Conservation (phyloP, 257 asterid species). For the Eucommia ulmoides region DNA sequence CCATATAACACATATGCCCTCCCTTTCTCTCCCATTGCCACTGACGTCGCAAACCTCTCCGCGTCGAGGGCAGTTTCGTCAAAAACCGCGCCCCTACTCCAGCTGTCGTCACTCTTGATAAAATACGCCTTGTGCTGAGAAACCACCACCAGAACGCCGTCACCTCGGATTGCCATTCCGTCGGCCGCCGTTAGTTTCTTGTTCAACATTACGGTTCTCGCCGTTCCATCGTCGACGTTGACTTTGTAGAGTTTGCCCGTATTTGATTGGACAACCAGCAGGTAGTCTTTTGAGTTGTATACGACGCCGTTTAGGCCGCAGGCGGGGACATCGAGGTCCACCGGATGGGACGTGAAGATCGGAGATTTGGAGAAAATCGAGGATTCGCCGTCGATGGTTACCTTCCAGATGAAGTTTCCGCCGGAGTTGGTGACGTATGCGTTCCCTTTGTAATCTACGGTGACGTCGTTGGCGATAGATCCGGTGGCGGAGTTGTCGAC, state of each 20-base stretch:
- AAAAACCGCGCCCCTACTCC: slow-evolving; percentile 64
- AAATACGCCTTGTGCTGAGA: neutral
- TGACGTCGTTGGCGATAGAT: neutral
- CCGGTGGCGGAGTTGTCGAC: neutral
- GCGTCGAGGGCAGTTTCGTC: slow-evolving; percentile 78
- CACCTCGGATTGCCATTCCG: slow-evolving; percentile 46
- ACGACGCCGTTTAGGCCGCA: neutral
- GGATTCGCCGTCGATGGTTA: neutral
- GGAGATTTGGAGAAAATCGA: neutral
- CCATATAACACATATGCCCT: slow-evolving; percentile 83
- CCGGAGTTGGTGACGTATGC: neutral
- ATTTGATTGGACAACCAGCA: neutral
- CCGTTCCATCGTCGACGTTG: slow-evolving; percentile 1
- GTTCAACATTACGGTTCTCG: slow-evolving; percentile 38
- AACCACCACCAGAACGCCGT: slow-evolving; percentile 24
- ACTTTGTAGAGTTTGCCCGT: slow-evolving; percentile 3
- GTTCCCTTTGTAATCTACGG: neutral
- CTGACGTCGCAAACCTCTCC: slow-evolving; percentile 55
- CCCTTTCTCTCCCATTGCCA: slow-evolving; percentile 45
- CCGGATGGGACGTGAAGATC: neutral
- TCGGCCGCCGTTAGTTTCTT: slow-evolving; percentile 43
- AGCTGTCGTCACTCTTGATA: slow-evolving; percentile 50
- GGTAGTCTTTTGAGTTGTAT: neutral
- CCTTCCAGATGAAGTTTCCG: neutral
- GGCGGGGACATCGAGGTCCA: neutral